Base-by-base conservation (phyloP, 345 rosid species). In the Eucalyptus fibrosa region DNA sequence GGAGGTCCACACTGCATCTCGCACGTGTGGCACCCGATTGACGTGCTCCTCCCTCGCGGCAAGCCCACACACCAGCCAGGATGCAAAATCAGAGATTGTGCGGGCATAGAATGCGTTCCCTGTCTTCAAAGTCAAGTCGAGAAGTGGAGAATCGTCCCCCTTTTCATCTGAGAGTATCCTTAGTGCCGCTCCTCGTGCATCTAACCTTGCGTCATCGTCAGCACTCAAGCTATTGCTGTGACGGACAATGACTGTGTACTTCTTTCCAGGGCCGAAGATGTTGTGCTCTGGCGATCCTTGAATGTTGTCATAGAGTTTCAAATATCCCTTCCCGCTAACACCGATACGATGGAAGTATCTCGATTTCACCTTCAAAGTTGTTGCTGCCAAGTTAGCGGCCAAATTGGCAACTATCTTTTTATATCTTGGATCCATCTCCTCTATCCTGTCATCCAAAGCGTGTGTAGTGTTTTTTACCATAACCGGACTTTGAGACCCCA, bases 201-300 rank as follows among this genome's bases (percentile, higher is more conserved):
- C 96, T n/a, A 94, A 89, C 88, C 97, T 93, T 26, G 97, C 97
- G 89, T 95, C 97, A 86, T 95, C 96, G 77, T 94, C 96, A 50
- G 96, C 94, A 89, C 96, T 94, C 92, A 95, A 89, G 92, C 97
- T 93, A 56, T 95, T 95, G 94, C 97, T 95, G 82, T 95, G 97
- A 88, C 96, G 88, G 88, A 95, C 87, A 18, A 95, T 26, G 26
- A 95, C 88, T 17, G 93, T 94, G 90, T 93, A 94, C 56, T 86
- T 90, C 89, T 91, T 94, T 65, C 96, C 95, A 5, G 95, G 93
- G 18, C 88, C 86, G 65, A 95, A 94, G 44, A 95, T 93, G 8
- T 92, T 91, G 92, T 94, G 95, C 69, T 91, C 89, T 5, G 95
- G 94, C 65, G 92, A 88, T 23, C 96, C 95, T 89, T 93, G 91